A percentile compares a stretch with the other conserved stretches of the same genome.
Conservation (phyloP, 1,284 basidiomycete species). For the Tausonia pullulans region DNA sequence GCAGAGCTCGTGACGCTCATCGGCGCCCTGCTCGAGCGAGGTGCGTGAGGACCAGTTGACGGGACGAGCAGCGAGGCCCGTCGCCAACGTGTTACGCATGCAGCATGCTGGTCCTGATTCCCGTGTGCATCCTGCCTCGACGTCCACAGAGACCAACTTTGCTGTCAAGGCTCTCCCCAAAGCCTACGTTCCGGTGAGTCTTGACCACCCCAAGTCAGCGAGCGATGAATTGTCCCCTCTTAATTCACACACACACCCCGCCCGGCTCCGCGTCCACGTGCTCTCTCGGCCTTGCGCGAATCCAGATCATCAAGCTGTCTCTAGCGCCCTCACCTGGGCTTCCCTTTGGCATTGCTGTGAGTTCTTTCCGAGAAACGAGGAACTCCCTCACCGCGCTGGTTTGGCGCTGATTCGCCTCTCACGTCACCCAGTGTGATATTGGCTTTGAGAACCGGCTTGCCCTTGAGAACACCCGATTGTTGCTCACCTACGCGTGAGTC, state of each 20-base stretch:
- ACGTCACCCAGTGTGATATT: constrained; percentile 61
- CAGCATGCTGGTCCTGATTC: constrained; percentile 5
- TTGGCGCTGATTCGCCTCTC: constrained; percentile 13
- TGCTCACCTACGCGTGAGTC: constrained; percentile 76
- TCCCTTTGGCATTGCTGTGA: constrained; percentile 51
- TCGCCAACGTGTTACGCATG: background rate
- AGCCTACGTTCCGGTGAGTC: constrained; percentile 70
- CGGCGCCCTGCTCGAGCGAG: constrained; percentile 81
- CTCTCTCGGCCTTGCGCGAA: background rate
- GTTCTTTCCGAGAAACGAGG: background rate
- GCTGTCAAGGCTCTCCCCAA: constrained; percentile 92
- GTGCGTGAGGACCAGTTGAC: constrained; percentile 37
- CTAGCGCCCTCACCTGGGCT: constrained; percentile 80
- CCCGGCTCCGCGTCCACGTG: background rate
- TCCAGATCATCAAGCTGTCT: constrained; percentile 79
- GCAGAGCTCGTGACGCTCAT: constrained; percentile 89
- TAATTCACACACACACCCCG: background rate
- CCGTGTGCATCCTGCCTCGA: background rate
- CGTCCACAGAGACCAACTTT: constrained; percentile 78
- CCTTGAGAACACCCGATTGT: constrained; percentile 87
- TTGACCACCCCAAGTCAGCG: background rate
- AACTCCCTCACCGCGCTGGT: background rate
- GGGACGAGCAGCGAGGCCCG: background rate
- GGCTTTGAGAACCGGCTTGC: constrained; percentile 96
- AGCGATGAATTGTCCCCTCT: background rate